Base-by-base conservation (phyloP, 1,139 yeast species). In the Schwanniomyces etchellsii region DNA sequence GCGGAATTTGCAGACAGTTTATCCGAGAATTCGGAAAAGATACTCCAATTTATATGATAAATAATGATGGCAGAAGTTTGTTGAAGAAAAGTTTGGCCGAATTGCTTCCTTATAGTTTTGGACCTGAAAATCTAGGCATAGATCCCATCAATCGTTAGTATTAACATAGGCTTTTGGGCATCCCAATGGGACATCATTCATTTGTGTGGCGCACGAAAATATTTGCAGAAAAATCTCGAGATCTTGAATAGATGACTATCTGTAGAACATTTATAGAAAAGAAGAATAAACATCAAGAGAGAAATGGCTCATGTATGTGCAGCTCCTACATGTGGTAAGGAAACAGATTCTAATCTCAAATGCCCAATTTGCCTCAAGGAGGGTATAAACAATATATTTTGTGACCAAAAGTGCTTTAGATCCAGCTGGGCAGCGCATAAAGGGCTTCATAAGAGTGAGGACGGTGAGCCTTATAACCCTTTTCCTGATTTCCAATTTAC, bases 1-100 rank as follows among this genome's bases (percentile, higher is more conserved):
- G 98, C 54, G 98, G 98, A 3, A 81, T 91, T 27, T 91, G 98
- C 48, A 68, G 98, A 35, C 98, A 91, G 52, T 74, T 83, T 37
- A 76, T 88, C 23, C 64, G 95, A 20, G 96, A 88, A 52, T 88
- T 86, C 53, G 72, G 67, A 2, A 50, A 51, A 3, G 55, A 65
- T 3, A 50, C 75, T 14, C 78, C 80, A 0, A 53, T 84, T 2
- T 70, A 69, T 43, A 78, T 85, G 88, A 78, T 75, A 44, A 69
- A 72, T 31, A 53, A 50, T 2, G 67, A 64, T 29, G 85, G 81
- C 0, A 45, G 60, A 12, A 50, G 58, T 29, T 60, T 52, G 37
- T 48, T 66, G 29, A 55, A 64, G 41, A 63, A 55, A 44, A 64
- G 73, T 6, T 50, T 86, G 33, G 68, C 63, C n/a, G 85, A 80